Base-by-base conservation (phyloP, 2,329 filamentous ascomycete genomes). In the Dactylella cylindrospora region DNA sequence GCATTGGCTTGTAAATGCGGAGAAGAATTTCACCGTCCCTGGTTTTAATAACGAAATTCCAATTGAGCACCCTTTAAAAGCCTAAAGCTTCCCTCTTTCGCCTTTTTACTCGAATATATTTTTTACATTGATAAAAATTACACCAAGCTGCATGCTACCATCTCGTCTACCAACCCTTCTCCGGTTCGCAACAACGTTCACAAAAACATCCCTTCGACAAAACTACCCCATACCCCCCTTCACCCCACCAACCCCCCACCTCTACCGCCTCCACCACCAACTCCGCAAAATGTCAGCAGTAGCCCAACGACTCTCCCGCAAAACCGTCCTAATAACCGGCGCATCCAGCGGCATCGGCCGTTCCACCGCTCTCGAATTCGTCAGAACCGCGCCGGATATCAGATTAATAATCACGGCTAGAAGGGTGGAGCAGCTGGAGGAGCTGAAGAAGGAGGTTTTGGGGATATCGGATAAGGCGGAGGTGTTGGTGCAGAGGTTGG, bases 271-370 rank as follows among this genome's bases (percentile, higher is more conserved):
- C 36, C 52, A 39, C 3, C 33, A 13, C 17, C n/a, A 13, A 12
- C 12, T 35, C 12, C 17, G 32, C 5, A 35, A 13, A 35, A 13
- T 79, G 19, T 81, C 88, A 31, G 83, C 85, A 70, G 83, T 86
- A 75, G 80, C 80, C 66, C 86, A 89, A 73, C 90, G 91, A 76
- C 87, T 98, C 62, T 80, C 86, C 70, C 90, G 90, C 80, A 97
- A 97, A 77, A 97, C 90, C 3, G 78, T 97, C 59, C 75, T 97
- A 54, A 81, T 98, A 66, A 97, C 93, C 3, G 93, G 93, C 53
- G 93, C 93, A 25, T 93, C 86, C 3, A 94, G 89, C 15, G 93
- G 93, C 65, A 97, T 98, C 73, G 93, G 93, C 19, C 82, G 80
- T 52, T 82, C 80, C 68, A 85, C 81, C 13, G 93, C 91, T n/a